Percentiles rank a stretch among this genome's conserved stretches.
phyloP scores from a whole-genome alignment of 176 grass and related monocot species.

The Bonia amplexicaulis region DNA sequence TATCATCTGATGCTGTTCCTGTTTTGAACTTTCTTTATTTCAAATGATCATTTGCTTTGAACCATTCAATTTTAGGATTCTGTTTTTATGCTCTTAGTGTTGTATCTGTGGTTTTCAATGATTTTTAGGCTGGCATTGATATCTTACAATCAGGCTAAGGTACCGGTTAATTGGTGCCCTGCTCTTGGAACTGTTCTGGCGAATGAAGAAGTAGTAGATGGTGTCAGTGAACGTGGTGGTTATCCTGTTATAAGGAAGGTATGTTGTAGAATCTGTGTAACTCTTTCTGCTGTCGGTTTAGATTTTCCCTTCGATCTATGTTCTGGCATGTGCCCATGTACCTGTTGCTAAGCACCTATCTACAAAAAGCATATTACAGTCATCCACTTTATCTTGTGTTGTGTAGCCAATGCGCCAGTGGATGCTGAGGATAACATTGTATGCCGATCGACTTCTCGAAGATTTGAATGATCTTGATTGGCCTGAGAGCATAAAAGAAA shows the following conservation, averaged over 20 bases:
- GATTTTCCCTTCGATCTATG: constrained; percentile 1
- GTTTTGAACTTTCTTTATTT: constrained; percentile 24
- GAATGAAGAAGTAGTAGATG: constrained; percentile 91
- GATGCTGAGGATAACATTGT: constrained; percentile 96
- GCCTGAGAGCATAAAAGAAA: constrained; percentile 97
- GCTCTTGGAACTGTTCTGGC: constrained; percentile 97
- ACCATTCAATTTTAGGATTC: constrained; percentile 28
- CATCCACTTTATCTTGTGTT: constrained; percentile 6
- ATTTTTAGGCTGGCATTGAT: constrained; percentile 65
- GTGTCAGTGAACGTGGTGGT: constrained; percentile 93
- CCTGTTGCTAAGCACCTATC: background rate
- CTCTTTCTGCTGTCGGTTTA: background rate
- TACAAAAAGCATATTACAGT: background rate
- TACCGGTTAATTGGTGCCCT: constrained; percentile 99
- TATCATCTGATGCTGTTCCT: background rate
- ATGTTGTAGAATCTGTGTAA: constrained; percentile 16
- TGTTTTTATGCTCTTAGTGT: constrained; percentile 41
- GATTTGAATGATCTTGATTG: constrained; percentile 89
- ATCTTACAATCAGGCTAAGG: constrained; percentile 83
- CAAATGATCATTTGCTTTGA: constrained; percentile 6
- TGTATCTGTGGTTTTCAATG: constrained; percentile 55
- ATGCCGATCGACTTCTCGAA: constrained; percentile 92
- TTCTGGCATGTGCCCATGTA: background rate
- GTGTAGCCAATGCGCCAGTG: constrained; percentile 94
- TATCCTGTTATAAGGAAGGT: constrained; percentile 94